Evolutionary conservation across 2,329 filamentous ascomycete genomes (phyloP).

Genomic region (Penicillium rolfsii): DNA sequence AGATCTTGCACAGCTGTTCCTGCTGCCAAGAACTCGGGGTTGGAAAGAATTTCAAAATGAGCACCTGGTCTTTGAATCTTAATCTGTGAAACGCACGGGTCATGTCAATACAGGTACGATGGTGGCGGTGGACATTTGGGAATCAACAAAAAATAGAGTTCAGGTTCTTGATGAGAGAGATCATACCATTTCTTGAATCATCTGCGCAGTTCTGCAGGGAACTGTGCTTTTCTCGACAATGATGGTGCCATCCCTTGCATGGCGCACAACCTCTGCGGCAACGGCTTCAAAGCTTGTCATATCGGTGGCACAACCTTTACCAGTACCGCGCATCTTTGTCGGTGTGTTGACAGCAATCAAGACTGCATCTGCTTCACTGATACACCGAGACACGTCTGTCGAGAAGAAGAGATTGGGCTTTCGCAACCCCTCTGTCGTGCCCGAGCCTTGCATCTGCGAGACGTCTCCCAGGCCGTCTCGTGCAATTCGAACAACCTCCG

Average conservation of each 20-base stretch:
- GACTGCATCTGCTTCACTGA: constrained; percentile 71
- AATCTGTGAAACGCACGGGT: constrained; percentile 13
- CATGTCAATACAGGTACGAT: constrained; percentile 6
- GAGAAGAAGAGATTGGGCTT: constrained; percentile 72
- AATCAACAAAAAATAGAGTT: not conserved
- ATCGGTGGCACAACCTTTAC: constrained; percentile 71
- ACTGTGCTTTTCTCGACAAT: constrained; percentile 83
- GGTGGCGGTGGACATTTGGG: not conserved
- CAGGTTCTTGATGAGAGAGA: not conserved
- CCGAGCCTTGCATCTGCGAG: not conserved
- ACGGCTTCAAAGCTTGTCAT: constrained; percentile 73
- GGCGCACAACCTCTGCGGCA: constrained; percentile 66
- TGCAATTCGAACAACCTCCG: constrained; percentile 22
- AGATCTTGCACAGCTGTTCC: constrained; percentile 75
- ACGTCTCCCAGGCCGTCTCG: constrained; percentile 14
- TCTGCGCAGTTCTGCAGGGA: constrained; percentile 72
- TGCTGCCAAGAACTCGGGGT: constrained; percentile 79
- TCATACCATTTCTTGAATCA: constrained; percentile 68
- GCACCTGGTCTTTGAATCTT: constrained; percentile 57
- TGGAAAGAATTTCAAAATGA: constrained; percentile 75
- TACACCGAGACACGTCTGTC: constrained; percentile 64
- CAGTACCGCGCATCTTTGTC: constrained; percentile 70
- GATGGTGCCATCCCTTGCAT: constrained; percentile 68
- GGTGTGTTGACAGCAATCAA: constrained; percentile 79
- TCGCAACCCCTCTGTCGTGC: not conserved